phyloP scores from a whole-genome alignment of 2,329 filamentous ascomycete species.

The Cryoendolithus antarcticus region DNA sequence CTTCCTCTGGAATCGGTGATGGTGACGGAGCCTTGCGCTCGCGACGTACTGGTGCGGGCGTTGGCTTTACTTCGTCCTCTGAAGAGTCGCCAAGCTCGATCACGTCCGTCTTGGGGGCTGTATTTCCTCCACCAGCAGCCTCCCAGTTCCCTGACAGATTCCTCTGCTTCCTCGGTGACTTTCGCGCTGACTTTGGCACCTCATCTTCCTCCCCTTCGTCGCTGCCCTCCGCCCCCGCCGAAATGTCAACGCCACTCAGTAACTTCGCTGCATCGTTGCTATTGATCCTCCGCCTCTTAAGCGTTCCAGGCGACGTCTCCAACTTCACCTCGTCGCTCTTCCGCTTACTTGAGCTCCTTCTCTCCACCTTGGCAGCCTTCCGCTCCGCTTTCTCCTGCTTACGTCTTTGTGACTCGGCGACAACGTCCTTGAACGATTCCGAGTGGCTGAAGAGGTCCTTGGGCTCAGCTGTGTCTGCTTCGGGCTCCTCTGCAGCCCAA shows the following conservation, averaged over 20 bases:
- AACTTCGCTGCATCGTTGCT: no score
- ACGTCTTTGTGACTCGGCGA: slow-evolving; percentile 22
- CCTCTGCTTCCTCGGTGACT: slow-evolving; percentile 4
- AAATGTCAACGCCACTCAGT: no score
- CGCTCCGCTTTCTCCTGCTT: slow-evolving; percentile 3
- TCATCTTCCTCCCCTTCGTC: slow-evolving; percentile 16
- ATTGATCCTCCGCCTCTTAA: background rate
- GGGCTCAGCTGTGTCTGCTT: slow-evolving; percentile 10
- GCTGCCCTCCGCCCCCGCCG: no score
- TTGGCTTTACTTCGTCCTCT: slow-evolving; percentile 8
- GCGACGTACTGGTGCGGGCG: no score
- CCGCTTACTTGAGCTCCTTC: background rate
- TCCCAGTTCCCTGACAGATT: no score
- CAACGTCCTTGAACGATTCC: slow-evolving; percentile 25
- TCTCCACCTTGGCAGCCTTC: background rate
- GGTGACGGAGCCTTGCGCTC: no score
- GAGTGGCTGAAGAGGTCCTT: slow-evolving; percentile 33
- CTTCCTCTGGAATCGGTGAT: slow-evolving; percentile 11
- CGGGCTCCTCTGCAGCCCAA: slow-evolving; percentile 9
- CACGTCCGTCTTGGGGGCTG: slow-evolving; percentile 14
- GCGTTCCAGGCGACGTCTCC: background rate
- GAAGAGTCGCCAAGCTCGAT: slow-evolving; percentile 8
- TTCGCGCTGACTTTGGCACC: background rate
- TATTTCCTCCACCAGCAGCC: slow-evolving; percentile 6
- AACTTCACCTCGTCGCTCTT: slow-evolving; percentile 2